Evolutionary conservation across 2,329 filamentous ascomycete species (phyloP).

Genomic region (Claviceps sp.): DNA sequence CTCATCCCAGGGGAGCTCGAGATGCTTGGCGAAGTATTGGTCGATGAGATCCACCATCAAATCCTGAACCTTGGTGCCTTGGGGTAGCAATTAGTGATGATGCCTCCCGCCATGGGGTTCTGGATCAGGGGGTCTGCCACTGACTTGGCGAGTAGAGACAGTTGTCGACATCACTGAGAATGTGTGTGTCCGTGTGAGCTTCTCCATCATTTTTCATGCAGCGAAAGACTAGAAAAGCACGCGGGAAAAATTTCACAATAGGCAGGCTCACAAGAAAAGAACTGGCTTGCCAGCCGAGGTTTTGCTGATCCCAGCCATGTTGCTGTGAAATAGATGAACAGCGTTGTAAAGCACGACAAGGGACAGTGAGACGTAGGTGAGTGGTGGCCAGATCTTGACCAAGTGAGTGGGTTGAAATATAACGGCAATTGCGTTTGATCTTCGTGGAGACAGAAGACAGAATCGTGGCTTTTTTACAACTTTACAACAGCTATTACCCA

Average conservation of each 20-base stretch:
- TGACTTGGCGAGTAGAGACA: slow-evolving; percentile 84
- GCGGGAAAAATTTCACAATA: too few relatives aligned
- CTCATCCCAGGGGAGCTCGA: slow-evolving; percentile 61
- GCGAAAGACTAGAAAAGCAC: background rate
- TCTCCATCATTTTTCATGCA: background rate
- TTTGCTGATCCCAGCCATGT: slow-evolving; percentile 21
- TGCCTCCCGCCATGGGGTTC: background rate
- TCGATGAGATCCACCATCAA: slow-evolving; percentile 77
- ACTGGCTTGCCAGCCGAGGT: slow-evolving; percentile 22
- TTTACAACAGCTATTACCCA: too few relatives aligned
- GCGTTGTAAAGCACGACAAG: too few relatives aligned
- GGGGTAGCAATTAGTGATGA: slow-evolving; percentile 1
- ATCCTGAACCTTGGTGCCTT: slow-evolving; percentile 69
- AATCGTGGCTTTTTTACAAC: too few relatives aligned
- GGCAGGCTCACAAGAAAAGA: slow-evolving; percentile 26
- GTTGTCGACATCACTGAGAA: slow-evolving; percentile 88
- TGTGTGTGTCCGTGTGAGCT: background rate
- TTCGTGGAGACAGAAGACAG: too few relatives aligned
- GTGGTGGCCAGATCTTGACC: background rate
- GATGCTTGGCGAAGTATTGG: slow-evolving; percentile 49
- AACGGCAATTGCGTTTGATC: too few relatives aligned
- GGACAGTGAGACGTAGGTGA: background rate
- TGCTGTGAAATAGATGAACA: background rate
- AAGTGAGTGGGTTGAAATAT: background rate
- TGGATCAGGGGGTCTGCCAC: slow-evolving; percentile 12